Base-by-base conservation (phyloP, 2,329 filamentous ascomycete genomes). In the Elsinoe necatrix region DNA sequence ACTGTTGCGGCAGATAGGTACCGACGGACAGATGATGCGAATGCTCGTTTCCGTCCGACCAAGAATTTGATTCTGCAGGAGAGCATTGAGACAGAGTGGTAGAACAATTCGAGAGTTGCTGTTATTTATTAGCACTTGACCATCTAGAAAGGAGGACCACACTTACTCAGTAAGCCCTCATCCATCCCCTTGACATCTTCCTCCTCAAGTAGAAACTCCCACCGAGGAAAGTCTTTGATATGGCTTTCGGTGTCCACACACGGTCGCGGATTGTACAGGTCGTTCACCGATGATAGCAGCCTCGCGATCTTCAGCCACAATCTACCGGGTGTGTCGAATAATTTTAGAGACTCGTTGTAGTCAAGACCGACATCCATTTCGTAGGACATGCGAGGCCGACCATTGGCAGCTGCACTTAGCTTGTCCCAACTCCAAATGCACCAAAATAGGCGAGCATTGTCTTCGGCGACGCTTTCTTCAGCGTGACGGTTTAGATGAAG, bases 401-500 rank as follows among this genome's bases (percentile, higher is more conserved):
- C 75, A 48, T 75, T 73, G 61, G 74, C 73, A 41, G 70, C 73
- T 4, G 73, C 72, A 51, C 75, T 77, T 43, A 75, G 66, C 48
- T 75, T 74, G 58, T 77, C 75, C 1, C 77, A 66, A 59, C 71
- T 72, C 74, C 75, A 78, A 1, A 77, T 64, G 61, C 72, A 75
- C 75, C 75, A 78, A 59, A 77, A 78, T 0, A 78, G 63, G 35
- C 73, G 68, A 59, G 54, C 39, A 16, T 29, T 48, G 41, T 56
- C 77, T 68, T 80, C 78, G 61, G 84, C 81, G 51, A 79, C 82
- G 67, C 87, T 83, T 76, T 75, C 52, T 78, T 78, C 42, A 81
- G 83, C 58, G 77, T 78, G 62, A 62, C 78, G 77, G 50, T 78
- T 73, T 68, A 90, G 70, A 7, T 67, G 74, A 16, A 77, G 67